phyloP scores from a whole-genome alignment of 805 yeast species.

The Candida nemodendra region DNA sequence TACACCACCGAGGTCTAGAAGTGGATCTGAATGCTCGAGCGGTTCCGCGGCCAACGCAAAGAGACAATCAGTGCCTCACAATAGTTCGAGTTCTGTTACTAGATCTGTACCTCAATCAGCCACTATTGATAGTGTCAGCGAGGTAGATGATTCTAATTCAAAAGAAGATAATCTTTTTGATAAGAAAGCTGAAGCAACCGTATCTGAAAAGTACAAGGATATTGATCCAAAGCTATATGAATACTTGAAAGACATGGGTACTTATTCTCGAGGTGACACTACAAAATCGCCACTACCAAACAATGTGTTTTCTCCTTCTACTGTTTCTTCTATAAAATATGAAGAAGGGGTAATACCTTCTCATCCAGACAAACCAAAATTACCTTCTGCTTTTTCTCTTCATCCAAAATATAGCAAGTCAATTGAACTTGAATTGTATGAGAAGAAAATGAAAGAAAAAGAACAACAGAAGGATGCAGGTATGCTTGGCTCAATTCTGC shows the following conservation, averaged over 20 bases:
- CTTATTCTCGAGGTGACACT: slow-evolving; percentile 1
- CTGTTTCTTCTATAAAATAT: slow-evolving; percentile 27
- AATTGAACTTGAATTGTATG: slow-evolving; percentile 22
- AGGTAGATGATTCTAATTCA: slow-evolving; percentile 13
- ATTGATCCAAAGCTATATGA: slow-evolving; percentile 47
- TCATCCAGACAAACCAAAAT: slow-evolving; percentile 45
- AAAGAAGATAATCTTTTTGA: slow-evolving; percentile 10
- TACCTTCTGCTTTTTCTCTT: slow-evolving; percentile 47
- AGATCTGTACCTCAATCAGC: slow-evolving; percentile 1
- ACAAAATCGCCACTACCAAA: slow-evolving; percentile 4
- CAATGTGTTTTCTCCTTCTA: slow-evolving; percentile 26
- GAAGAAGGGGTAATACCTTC: slow-evolving; percentile 48
- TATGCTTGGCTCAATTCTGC: slow-evolving; percentile 32
- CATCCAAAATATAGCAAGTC: slow-evolving; percentile 30
- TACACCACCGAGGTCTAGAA: slow-evolving; percentile 12
- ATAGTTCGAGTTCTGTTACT: slow-evolving; percentile 1
- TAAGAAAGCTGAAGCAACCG: slow-evolving; percentile 9
- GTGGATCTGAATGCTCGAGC: slow-evolving; percentile 5
- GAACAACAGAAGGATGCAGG: slow-evolving; percentile 20
- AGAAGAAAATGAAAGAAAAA: slow-evolving; percentile 18
- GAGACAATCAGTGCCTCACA: background rate
- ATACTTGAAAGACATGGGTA: slow-evolving; percentile 38
- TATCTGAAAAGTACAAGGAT: slow-evolving; percentile 26
- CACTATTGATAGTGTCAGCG: slow-evolving; percentile 4
- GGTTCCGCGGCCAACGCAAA: slow-evolving; percentile 1